phyloP scores from a whole-genome alignment of 768 basidiomycete species.

The Dacryopinax primogenitus region DNA sequence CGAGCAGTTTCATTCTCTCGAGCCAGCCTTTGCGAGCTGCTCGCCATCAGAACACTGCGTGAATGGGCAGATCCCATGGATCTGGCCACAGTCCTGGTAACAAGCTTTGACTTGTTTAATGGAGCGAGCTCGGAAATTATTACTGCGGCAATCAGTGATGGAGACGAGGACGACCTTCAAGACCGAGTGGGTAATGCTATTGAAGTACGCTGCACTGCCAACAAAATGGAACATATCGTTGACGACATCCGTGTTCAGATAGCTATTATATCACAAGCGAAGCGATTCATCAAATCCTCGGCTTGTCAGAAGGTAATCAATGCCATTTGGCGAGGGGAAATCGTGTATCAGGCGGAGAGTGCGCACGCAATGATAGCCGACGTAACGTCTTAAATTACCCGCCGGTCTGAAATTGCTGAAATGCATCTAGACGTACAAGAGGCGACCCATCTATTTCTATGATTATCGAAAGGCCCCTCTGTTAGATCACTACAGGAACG shows the following conservation, averaged over 20 bases:
- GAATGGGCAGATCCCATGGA: constrained; percentile 55
- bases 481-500: constrained; percentile 87
- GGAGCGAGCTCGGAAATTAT: constrained; percentile 52
- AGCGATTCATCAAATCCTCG: constrained; percentile 77
- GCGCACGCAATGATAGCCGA: constrained; percentile 83
- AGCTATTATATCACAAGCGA: constrained; percentile 77
- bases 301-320: constrained; percentile 85
- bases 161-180: constrained; percentile 51
- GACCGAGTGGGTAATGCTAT: constrained; percentile 82
- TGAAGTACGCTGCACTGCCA: constrained; percentile 38
- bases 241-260: constrained; percentile 16
- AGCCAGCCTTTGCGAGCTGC: constrained; percentile 75
- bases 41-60: constrained; percentile 68
- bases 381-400: constrained; percentile 33
- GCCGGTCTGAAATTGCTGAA: background rate
- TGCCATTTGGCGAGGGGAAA: constrained; percentile 42
- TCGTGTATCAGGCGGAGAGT: constrained; percentile 82
- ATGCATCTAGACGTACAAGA: constrained; percentile 67
- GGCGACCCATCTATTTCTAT: constrained; percentile 82
- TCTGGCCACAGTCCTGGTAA: constrained; percentile 58
- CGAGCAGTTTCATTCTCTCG: constrained; percentile 56
- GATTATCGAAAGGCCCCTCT: constrained; percentile 76
- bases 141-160: constrained; percentile 45
- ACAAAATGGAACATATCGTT: background rate
- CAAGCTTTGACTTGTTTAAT: constrained; percentile 66